Evolutionary conservation across 257 asterid species (phyloP).

Genomic region (Rubia yunnanensis): DNA sequence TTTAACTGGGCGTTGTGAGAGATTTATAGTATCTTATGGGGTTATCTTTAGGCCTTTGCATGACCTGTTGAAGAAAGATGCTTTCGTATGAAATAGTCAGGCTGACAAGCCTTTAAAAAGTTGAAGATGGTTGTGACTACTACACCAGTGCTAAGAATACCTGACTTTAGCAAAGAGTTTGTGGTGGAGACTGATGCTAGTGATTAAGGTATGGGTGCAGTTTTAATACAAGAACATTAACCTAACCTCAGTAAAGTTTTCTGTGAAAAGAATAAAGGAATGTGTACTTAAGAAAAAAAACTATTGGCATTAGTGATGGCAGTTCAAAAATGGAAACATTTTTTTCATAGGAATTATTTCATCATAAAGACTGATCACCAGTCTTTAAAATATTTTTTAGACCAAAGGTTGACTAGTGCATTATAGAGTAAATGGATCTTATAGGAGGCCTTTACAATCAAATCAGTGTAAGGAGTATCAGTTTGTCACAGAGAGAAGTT

Average conservation of each 20-base stretch:
- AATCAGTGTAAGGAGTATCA: too few species aligned
- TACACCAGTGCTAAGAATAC: background rate
- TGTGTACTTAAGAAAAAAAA: background rate
- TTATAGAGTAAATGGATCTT: background rate
- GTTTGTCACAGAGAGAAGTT: too few species aligned
- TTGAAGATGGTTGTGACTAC: background rate
- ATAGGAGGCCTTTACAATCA: background rate
- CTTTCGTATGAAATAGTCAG: background rate
- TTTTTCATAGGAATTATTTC: background rate
- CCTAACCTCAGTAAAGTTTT: background rate
- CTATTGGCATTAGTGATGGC: background rate
- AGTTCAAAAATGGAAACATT: background rate
- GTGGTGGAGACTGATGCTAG: background rate
- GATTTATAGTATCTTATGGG: too few species aligned
- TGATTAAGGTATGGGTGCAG: too few species aligned
- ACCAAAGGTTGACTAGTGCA: background rate
- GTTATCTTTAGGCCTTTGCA: background rate
- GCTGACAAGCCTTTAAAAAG: too few species aligned
- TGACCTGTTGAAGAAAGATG: background rate
- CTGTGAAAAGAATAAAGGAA: background rate
- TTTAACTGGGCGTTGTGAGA: too few species aligned
- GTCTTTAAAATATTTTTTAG: background rate
- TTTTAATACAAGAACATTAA: background rate
- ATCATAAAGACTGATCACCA: background rate
- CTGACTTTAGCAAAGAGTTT: background rate